Evolutionary conservation across 192 early-diverging fungal genomes (phyloP), one percentile per base, ranked within the genome.

Genomic region (Podila minutissima): DNA sequence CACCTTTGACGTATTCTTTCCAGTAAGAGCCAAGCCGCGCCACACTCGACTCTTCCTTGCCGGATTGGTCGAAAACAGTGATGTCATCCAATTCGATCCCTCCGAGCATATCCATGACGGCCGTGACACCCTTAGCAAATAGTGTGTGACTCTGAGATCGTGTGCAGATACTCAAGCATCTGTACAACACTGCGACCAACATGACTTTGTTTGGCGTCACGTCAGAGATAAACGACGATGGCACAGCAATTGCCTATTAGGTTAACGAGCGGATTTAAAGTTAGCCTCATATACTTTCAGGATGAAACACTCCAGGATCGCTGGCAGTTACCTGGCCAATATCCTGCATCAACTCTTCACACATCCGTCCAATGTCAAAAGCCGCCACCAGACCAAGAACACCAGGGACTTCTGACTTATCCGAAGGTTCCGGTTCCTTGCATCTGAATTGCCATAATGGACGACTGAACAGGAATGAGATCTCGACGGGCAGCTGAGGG

Each of bases 321-420:
- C 1, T 12, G 12, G 10, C 0, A 41, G 10, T 41, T 26, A 70
- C 75, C 51, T 71, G 64, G 5, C n/a, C 15, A 38, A 78, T 62
- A 17, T 78, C 75, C 20, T 20, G 17, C 20, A 78, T 38, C 6
- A 58, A n/a, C 0, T 66, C 64, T 29, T 78, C 75, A 31, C 59
- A 67, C 64, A 71, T 67, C 29, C 75, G 75, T 2, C 59, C 64
- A 33, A 63, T 15, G 28, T 61, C 60, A 50, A 81, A 41, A 0
- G 60, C 66, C 6, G 60, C 24, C 11, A 73, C 28, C 5, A 81
- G 24, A 13, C 70, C 66, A 22, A 29, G 19, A 29, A 46, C 68
- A 3, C 22, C 32, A 15, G 28, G 24, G 20, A 51, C 31, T 19
- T 50, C 9, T 17, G 51, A 19, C 20, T 8, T 19, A 59, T n/a